phyloP scores from a whole-genome alignment of 2,329 filamentous ascomycete species.

The Trichophaea hybrida region DNA sequence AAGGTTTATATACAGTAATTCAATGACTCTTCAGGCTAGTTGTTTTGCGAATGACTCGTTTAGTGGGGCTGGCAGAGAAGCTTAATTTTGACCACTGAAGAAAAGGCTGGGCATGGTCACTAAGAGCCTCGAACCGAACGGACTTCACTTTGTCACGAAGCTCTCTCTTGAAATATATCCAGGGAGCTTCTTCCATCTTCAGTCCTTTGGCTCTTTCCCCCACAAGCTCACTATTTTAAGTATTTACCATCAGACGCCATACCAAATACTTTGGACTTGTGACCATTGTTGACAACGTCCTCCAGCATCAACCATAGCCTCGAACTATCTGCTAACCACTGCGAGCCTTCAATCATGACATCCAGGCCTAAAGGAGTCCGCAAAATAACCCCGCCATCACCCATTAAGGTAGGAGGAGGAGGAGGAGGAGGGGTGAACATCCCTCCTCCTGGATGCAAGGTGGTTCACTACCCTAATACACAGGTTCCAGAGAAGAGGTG shows the following conservation, averaged over 20 bases:
- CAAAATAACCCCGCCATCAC: background rate
- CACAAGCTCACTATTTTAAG: too few relatives aligned
- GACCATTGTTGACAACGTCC: too few relatives aligned
- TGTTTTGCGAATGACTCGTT: background rate
- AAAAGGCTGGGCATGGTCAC: background rate
- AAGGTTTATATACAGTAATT: background rate
- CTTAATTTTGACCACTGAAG: background rate
- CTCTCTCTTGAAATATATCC: too few relatives aligned
- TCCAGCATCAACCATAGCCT: too few relatives aligned
- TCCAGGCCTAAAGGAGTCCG: background rate
- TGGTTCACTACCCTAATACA: background rate
- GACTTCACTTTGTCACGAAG: too few relatives aligned
- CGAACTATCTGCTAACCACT: background rate
- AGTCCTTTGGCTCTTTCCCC: too few relatives aligned
- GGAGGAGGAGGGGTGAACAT: background rate
- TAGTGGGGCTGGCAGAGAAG: background rate
- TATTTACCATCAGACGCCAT: too few relatives aligned
- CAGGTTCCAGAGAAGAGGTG: background rate
- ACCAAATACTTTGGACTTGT: too few relatives aligned
- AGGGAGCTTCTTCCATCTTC: too few relatives aligned
- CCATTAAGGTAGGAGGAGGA: background rate
- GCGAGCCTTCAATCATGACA: background rate
- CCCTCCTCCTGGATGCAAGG: background rate
- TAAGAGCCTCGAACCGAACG: background rate
- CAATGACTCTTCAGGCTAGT: background rate